Conservation (phyloP, 176 grass and related monocot genomes). For the Otatea glauca region DNA sequence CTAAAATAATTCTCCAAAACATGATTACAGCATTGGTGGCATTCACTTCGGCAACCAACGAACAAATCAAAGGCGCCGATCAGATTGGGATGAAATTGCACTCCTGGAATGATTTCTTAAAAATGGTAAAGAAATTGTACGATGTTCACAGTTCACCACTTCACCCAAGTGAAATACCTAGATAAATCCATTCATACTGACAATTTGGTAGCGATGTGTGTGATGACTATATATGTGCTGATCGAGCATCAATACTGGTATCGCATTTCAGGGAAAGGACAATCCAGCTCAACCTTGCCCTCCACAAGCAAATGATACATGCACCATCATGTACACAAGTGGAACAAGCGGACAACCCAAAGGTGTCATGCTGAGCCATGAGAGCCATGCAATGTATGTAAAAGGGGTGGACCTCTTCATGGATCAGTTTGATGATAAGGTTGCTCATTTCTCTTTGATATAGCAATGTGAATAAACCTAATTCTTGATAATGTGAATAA, state of each 20-base stretch:
- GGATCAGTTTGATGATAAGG: constrained; percentile 95
- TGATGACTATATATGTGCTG: constrained; percentile 33
- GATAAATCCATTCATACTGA: constrained; percentile 32
- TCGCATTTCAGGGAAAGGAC: constrained; percentile 73
- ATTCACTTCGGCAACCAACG: constrained; percentile 68
- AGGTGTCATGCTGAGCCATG: constrained; percentile 89
- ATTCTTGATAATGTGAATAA: constrained; percentile 2
- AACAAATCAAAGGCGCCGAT: constrained; percentile 54
- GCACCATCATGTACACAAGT: constrained; percentile 99
- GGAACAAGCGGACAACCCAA: constrained; percentile 94
- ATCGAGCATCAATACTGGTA: constrained; percentile 34
- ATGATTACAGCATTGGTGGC: constrained; percentile 68
- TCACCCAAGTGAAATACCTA: constrained; percentile 38
- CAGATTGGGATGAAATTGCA: constrained; percentile 64
- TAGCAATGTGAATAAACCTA: neutral
- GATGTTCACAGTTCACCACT: neutral
- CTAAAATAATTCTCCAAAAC: neutral
- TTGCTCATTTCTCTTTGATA: constrained; percentile 37
- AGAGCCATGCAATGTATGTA: constrained; percentile 69
- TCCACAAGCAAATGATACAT: constrained; percentile 71
- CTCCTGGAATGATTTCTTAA: constrained; percentile 80
- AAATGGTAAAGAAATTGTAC: constrained; percentile 55
- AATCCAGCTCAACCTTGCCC: constrained; percentile 60
- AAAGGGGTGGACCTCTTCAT: constrained; percentile 77
- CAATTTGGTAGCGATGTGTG: constrained; percentile 23